phyloP scores from a whole-genome alignment of 768 basidiomycete species.

The Naganishia vishniacii region DNA sequence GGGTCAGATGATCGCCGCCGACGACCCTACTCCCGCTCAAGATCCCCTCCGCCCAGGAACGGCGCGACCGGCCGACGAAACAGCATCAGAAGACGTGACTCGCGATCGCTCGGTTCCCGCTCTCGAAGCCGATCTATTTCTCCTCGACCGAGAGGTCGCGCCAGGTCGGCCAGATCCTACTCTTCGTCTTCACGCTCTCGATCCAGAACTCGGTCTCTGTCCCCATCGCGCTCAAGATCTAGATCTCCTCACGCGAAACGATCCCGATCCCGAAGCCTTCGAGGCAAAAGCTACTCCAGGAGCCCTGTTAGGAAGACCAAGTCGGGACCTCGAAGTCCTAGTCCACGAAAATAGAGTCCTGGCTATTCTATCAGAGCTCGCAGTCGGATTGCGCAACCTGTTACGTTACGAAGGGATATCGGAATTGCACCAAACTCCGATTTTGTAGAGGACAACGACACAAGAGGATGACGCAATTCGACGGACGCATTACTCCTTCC shows the following conservation, averaged over 20 bases:
- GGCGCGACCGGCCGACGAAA: conserved; percentile 22
- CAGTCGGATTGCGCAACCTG: too few relatives aligned
- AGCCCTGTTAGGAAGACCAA: conserved; percentile 11
- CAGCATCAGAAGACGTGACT: conserved; percentile 22
- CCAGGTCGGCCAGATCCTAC: conserved; percentile 26
- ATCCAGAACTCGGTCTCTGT: conserved; percentile 28
- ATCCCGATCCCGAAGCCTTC: conserved; percentile 24
- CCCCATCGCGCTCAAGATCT: conserved; percentile 26
- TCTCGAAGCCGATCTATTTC: conserved; percentile 28
- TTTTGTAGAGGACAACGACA: too few relatives aligned
- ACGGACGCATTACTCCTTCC: too few relatives aligned
- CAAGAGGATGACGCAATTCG: too few relatives aligned
- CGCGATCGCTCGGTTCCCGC: conserved; percentile 19
- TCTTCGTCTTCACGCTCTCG: conserved; percentile 26
- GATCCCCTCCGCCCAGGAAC: conserved; percentile 20
- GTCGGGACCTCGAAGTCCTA: conserved; percentile 1
- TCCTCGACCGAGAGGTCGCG: conserved; percentile 19
- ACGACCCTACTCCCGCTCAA: conserved; percentile 20
- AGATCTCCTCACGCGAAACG: conserved; percentile 24
- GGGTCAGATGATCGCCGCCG: conserved; percentile 28
- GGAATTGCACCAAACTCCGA: too few relatives aligned
- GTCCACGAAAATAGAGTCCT: not conserved
- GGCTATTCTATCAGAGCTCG: too few relatives aligned
- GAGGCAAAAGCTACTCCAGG: conserved; percentile 11
- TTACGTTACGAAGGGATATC: too few relatives aligned